Base-by-base conservation (phyloP, 2,329 filamentous ascomycete genomes). In the Phialophora verrucosa region DNA sequence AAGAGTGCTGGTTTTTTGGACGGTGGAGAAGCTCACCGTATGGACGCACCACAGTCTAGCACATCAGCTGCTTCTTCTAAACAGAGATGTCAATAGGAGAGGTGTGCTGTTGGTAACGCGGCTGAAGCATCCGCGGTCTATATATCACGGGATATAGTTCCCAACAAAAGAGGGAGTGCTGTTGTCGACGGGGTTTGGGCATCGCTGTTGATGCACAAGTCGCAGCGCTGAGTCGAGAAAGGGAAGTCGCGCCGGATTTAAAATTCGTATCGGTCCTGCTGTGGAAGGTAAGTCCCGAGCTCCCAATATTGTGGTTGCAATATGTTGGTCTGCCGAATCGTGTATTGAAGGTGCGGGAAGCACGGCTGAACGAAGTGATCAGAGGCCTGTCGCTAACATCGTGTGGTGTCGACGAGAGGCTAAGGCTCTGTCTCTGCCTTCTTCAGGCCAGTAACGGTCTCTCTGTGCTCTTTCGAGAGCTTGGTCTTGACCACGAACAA, bases 401-500 rank as follows among this genome's bases (percentile, higher is more conserved):
- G 38, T 17, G 4, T 20, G 14, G 0, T 35, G 4, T 29, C 17
- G 20, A n/a, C 23, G 11, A 11, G n/a, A 32, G 11, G 31, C 62
- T 17, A 65, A 27, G 56, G 31, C 27, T 8, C 12, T 4, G 56
- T 31, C 17, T 65, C 60, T 20, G 65, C 59, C 61, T 77, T 77
- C 35, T 75, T 79, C 29, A 83, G 73, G 1, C 81, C 81, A 0
- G 80, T 83, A 70, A 81, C 79, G 11, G 77, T 77, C 60, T 82
- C 71, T 7, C 77, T 76, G 69, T 83, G 81, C 38, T 76, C 73
- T 65, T 76, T 77, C 54, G 75, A 80, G 50, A 83, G 71, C 29
- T 76, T 76, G 8, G 76, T 75, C 14, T 75, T 76, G 4, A 72
- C 71, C 25, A 82, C 74, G 49, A 82, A 76, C 11, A 78, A 61